Evolutionary conservation across 192 early-diverging fungal genomes (phyloP).

Genomic region (Podila clonocystis): DNA sequence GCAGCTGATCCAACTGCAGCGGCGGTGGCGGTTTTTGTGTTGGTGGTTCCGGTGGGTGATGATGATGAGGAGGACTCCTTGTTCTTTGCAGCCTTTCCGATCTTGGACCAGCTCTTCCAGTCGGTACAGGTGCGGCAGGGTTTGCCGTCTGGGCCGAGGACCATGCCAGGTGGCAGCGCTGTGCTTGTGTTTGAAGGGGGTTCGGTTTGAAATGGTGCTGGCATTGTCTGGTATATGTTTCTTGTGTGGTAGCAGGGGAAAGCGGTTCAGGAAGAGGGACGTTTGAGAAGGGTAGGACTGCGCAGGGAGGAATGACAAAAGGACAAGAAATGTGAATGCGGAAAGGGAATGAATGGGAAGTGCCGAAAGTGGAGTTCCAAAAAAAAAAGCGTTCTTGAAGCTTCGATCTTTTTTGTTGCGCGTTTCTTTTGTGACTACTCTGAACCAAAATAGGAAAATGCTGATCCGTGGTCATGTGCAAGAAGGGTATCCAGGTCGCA

Average conservation of each 20-base stretch:
- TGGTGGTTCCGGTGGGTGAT: conserved; percentile 7
- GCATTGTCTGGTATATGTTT: conserved; percentile 5
- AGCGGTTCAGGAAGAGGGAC: not conserved
- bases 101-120: conserved; percentile 75
- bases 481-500: no score
- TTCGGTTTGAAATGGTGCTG: conserved; percentile 17
- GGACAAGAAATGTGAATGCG: no score
- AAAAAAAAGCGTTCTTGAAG: no score
- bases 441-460: no score
- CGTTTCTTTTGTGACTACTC: no score
- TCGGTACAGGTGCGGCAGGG: conserved; percentile 85
- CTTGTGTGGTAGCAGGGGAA: not conserved
- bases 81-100: conserved; percentile 51
- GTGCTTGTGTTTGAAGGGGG: not conserved
- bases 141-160: conserved; percentile 65
- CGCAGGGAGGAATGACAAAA: no score
- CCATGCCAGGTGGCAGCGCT: conserved; percentile 41
- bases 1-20: conserved; percentile 1
- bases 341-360: no score
- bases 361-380: no score
- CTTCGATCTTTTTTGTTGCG: no score
- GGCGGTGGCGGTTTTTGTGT: conserved; percentile 9
- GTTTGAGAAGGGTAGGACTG: not conserved
- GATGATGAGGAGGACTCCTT: conserved; percentile 28
- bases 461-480: no score